Evolutionary conservation across 495 filamentous ascomycete species (phyloP).

Genomic region (Bryoglossum gracile): DNA sequence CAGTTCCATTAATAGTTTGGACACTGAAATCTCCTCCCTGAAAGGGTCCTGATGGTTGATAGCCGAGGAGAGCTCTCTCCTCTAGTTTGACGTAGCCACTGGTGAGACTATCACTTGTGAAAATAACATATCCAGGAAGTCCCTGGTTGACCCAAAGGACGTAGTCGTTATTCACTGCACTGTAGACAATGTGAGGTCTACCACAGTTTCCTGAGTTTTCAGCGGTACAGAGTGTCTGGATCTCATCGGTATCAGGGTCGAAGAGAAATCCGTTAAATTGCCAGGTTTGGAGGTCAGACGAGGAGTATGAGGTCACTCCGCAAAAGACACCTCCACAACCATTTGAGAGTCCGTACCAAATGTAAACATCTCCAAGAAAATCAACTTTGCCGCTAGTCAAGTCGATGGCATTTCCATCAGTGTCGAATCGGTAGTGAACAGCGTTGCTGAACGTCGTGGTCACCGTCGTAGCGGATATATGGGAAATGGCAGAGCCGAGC

Average conservation of each 20-base stretch:
- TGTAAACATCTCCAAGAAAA: conserved; percentile 10
- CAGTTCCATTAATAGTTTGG: conserved; percentile 14
- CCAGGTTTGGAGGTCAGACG: conserved; percentile 14
- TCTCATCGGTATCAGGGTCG: conserved; percentile 7
- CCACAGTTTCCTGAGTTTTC: conserved; percentile 8
- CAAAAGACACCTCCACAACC: conserved; percentile 11
- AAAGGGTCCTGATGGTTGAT: conserved; percentile 13
- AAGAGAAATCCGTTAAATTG: conserved; percentile 15
- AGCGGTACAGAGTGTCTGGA: conserved; percentile 6
- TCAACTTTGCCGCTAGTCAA: conserved; percentile 16
- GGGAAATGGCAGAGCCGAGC: background rate
- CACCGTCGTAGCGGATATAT: background rate
- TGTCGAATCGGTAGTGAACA: conserved; percentile 16
- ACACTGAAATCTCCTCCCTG: conserved; percentile 16
- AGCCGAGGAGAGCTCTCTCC: conserved; percentile 12
- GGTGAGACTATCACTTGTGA: conserved; percentile 9
- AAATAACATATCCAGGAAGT: conserved; percentile 13
- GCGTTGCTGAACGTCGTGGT: conserved; percentile 14
- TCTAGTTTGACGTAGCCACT: conserved; percentile 2
- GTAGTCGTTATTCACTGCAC: conserved; percentile 5
- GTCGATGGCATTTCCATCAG: conserved; percentile 18
- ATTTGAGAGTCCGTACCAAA: conserved; percentile 17
- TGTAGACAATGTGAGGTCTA: conserved; percentile 14
- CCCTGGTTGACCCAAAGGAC: conserved; percentile 14
- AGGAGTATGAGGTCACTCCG: conserved; percentile 13